Evolutionary conservation across 768 basidiomycete species (phyloP), one percentile per base, ranked within the genome.

Genomic region (Boletus patriciae): DNA sequence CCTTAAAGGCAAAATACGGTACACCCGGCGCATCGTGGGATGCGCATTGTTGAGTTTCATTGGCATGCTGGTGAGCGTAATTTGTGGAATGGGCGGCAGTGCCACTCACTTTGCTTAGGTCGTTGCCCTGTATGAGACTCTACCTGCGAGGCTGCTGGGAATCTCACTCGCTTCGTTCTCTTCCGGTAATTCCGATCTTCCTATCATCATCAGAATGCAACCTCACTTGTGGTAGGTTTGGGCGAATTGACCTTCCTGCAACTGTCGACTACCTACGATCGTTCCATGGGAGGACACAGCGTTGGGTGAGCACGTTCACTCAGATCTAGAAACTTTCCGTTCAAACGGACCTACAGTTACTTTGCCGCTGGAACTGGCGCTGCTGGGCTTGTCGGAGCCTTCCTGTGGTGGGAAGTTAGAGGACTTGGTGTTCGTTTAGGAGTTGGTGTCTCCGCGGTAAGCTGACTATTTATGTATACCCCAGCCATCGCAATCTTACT

Each of bases 221-320:
- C 27, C 55, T 71, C 31, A 61, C 31, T 18, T n/a, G 54, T 27
- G 27, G 40, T 57, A 92, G 91, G 96, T 10, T 77, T 99, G 10
- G 97, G 97, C 19, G 97, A 99, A 72, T 71, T 98, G 52, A 97
- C 95, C 1, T 98, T 93, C 70, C 76, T 98, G 2, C 96, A 98
- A 75, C 75, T 95, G n/a, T 94, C 92, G 0, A 92, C 90, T 3
- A 87, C 86, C 1, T 93, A 80, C 56, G 86, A 81, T 43, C 87
- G 86, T 1, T 82, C 85, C n/a, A 68, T 88, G 40, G 86, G 84
- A 7, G 90, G 90, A 2, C 86, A 84, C 29, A 86, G 90, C 38
- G 83, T 99, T 12, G 94, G 96, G 87, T 89, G 66, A 37, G 82
- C 62, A 6, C 0, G 16, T 45, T 48, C 19, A 15, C 15, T 48